Evolutionary conservation across 2,329 filamentous ascomycete species (phyloP), one percentile per base, ranked within the genome.

Genomic region (Penicillium aurantiogriseum): DNA sequence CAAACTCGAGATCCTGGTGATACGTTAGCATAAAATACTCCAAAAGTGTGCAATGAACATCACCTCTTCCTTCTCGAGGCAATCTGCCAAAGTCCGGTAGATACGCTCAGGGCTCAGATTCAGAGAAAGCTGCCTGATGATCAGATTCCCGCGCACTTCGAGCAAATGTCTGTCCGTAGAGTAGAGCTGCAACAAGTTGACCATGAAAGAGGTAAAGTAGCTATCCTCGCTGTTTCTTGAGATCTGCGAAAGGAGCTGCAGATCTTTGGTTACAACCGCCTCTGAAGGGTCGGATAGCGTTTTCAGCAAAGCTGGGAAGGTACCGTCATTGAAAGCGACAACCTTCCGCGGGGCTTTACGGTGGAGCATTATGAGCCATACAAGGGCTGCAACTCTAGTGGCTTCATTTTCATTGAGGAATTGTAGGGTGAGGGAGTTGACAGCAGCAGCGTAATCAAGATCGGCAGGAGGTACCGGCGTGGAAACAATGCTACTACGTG

Each of bases 141-240:
- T 99, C 36, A 99, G 81, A 69, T 99, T 99, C 9, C 95, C 94
- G 55, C 94, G 83, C 2, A 90, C 94, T 76, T 99, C 94, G 7
- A 99, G 81, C 25, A 99, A 81, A 66, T 91, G 89, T 33, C 94
- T 85, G 71, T 99, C 94, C 0, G 94, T 97, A 42, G 91, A 95
- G 72, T 99, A 99, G 1, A 99, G 83, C 71, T 97, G 94, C 43
- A 99, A 80, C 10, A 99, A 80, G 70, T 96, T 96, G 59, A 97
- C 89, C 94, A 99, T 99, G 73, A 99, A 99, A 25, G 93, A 96
- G 2, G 91, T 89, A 71, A 99, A 99, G 75, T 97, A 97, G 63
- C 92, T 91, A 70, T 99, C 94, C 68, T 97, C 94, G 70, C 92
- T 97, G 67, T 97, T 96, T 63, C 89, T 87, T 3, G 93, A 97